These are phyloP conservation scores for Nicotiana obtusifolia DNA, from an alignment of 257 asterid genomes.

Conservation along the genomic window DNA sequence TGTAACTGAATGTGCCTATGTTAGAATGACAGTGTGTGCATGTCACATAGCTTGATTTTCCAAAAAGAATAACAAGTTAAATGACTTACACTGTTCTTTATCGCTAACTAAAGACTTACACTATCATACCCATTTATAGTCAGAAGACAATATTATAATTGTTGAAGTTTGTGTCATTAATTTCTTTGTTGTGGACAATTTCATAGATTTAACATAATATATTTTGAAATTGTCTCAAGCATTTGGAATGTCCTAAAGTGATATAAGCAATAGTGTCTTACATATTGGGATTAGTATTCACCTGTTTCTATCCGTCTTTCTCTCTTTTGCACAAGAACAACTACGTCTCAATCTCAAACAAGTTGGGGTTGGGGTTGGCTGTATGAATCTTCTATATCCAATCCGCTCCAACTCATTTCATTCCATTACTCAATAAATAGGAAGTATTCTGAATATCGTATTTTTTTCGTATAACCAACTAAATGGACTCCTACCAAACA, in stretches of 20 bases:
- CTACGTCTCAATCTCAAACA: background rate
- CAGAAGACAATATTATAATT: background rate
- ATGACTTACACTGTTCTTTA: background rate
- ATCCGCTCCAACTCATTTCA: background rate
- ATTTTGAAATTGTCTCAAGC: background rate
- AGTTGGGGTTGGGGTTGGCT: background rate
- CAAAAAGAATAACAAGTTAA: background rate
- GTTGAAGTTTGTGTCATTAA: background rate
- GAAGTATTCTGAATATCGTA: background rate
- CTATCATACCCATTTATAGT: no score
- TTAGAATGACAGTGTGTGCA: background rate
- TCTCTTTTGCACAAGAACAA: background rate
- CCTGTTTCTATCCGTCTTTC: background rate
- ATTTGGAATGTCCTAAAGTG: background rate
- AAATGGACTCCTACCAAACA: background rate
- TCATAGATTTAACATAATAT: background rate
- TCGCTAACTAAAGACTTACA: no score
- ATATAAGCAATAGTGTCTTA: background rate
- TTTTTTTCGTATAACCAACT: background rate
- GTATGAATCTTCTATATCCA: background rate
- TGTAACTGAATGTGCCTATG: background rate
- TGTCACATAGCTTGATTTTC: background rate
- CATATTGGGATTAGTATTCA: background rate
- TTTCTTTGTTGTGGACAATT: background rate
- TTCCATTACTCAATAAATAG: background rate